Conservation (phyloP, 2,329 filamentous ascomycete genomes). For the Parascedosporium putredinis region DNA sequence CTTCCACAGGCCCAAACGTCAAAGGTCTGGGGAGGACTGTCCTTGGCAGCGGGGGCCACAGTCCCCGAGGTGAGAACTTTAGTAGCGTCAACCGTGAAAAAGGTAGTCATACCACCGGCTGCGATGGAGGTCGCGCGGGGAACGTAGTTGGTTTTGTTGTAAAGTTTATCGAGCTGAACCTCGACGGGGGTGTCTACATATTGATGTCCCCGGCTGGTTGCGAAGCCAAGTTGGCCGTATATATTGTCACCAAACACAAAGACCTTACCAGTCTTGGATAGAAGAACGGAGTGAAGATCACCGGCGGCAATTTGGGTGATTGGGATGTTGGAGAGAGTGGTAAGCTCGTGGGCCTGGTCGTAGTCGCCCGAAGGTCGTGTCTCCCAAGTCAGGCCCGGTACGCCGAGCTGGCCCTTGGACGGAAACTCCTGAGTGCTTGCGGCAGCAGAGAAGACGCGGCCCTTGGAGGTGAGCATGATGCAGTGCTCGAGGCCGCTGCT, state of each 20-base stretch:
- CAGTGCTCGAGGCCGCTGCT: constrained; percentile 76
- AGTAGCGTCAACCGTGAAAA: constrained; percentile 73
- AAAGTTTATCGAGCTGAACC: constrained; percentile 62
- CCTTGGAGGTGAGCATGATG: constrained; percentile 71
- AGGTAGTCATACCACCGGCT: constrained; percentile 79
- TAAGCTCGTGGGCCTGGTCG: constrained; percentile 74
- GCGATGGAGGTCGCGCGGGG: constrained; percentile 66
- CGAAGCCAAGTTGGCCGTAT: constrained; percentile 81
- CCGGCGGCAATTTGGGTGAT: constrained; percentile 70
- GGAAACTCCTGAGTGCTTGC: constrained; percentile 71
- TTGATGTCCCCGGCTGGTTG: constrained; percentile 50
- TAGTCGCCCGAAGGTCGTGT: constrained; percentile 68
- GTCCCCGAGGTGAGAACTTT: constrained; percentile 30
- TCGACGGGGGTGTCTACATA: constrained; percentile 60
- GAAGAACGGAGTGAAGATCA: constrained; percentile 73
- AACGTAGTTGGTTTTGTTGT: constrained; percentile 48
- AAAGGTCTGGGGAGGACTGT: constrained; percentile 36
- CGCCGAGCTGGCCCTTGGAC: constrained; percentile 72
- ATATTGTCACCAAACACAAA: constrained; percentile 90
- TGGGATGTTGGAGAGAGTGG: constrained; percentile 57
- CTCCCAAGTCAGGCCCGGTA: constrained; percentile 72
- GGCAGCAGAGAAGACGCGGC: constrained; percentile 82
- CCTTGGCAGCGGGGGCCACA: not conserved
- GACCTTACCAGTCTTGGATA: constrained; percentile 65
- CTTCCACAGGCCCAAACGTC: constrained; percentile 84